These are phyloP conservation scores for Leersia perrieri DNA, from an alignment of 176 grass and related monocot genomes.

Conservation along the genomic window DNA sequence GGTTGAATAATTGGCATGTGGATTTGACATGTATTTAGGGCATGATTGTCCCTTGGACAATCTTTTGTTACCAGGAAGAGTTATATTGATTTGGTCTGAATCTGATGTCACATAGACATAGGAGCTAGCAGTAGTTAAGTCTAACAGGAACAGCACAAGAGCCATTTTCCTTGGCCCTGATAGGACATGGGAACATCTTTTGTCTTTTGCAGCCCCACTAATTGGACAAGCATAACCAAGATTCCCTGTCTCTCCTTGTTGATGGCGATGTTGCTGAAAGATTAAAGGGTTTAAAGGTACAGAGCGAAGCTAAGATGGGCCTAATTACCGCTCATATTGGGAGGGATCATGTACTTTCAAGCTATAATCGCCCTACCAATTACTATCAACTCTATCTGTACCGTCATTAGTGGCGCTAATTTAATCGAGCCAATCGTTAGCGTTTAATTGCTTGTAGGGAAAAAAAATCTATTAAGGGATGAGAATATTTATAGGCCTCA, in stretches of 20 bases:
- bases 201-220: conserved; percentile 31
- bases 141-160: neutral
- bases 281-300: neutral
- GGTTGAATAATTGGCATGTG: neutral
- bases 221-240: conserved; percentile 12
- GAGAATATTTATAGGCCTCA: conserved; percentile 27
- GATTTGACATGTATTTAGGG: neutral
- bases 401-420: neutral
- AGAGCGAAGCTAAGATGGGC: conserved; percentile 1
- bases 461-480: neutral
- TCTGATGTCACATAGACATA: neutral
- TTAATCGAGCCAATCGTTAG: neutral
- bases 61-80: neutral
- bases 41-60: neutral
- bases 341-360: neutral
- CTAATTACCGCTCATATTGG: neutral
- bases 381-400: neutral
- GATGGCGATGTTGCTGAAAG: conserved; percentile 19
- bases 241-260: conserved; percentile 35
- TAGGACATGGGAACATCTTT: conserved; percentile 18
- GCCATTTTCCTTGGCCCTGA: neutral
- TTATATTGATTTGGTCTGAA: neutral
- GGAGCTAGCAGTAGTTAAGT: neutral
- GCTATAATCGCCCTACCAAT: neutral
- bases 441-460: neutral